Base-by-base conservation (phyloP, 441 rosid genomes). In the Euphorbia schlechtendalii region DNA sequence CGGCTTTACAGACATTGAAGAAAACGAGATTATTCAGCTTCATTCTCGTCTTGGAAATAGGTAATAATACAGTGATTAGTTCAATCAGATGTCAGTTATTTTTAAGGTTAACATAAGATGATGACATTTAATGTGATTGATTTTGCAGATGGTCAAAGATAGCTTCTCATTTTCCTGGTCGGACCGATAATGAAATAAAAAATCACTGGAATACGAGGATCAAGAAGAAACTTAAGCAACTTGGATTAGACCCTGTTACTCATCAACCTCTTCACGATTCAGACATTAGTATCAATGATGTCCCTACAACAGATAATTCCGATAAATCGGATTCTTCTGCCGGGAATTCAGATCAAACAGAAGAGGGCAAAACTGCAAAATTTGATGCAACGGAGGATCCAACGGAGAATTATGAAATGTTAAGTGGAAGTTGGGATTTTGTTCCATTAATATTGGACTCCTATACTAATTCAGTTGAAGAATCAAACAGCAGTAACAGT, bases 151-250 rank as follows among this genome's bases (percentile, higher is more conserved):
- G 98, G 98, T 87, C 98, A 0, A 92, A 89, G 76, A 89, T 92
- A 49, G 98, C 98, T 40, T 77, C 98, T 0, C 86, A 89, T 82
- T 83, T 92, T 72, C 86, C 96, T 0, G 98, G 98, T 8, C 85
- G 98, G 12, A 89, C 98, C 2, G 98, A 91, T 66, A 91, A 91
- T 21, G 98, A 91, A 69, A 89, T 92, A 59, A 92, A 92, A 74
- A 92, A 92, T 59, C 96, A 92, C 27, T 92, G 98, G 98, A 92
- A 89, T 46, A 89, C 96, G 1, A 67, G 86, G 66, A 92, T 92
- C 77, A 92, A 88, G 84, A 92, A 85, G 85, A 86, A 76, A 67
- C 67, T 92, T 43, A 86, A 76, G 83, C 77, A 71, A 25, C 84
- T 83, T 21, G 98, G 92, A 0, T 20, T 87, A 45, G 87, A 86